phyloP scores from a whole-genome alignment of 306 rosid species.

The Prunus mume region DNA sequence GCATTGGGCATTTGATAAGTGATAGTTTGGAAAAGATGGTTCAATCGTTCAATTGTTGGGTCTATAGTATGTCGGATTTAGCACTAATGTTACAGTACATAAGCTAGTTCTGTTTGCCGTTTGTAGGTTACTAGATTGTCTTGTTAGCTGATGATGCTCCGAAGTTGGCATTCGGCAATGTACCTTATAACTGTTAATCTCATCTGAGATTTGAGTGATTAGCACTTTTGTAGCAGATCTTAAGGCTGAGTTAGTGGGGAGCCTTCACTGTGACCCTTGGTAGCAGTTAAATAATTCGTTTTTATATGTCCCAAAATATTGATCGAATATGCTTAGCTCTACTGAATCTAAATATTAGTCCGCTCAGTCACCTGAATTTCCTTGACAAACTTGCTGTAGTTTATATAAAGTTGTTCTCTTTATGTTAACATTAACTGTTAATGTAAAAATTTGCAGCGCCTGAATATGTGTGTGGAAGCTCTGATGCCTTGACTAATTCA shows the following conservation, averaged over 20 bases:
- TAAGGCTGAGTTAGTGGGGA: background rate
- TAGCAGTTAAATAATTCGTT: background rate
- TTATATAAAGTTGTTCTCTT: background rate
- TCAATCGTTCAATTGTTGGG: constrained; percentile 13
- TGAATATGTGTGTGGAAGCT: constrained; percentile 16
- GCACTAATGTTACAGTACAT: constrained; percentile 3
- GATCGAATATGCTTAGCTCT: background rate
- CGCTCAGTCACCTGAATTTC: background rate
- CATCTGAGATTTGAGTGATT: constrained; percentile 13
- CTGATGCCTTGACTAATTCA: constrained; percentile 17
- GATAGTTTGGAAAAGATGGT: constrained; percentile 24
- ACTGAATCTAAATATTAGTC: background rate
- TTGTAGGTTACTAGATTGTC: background rate
- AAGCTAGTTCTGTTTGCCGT: background rate
- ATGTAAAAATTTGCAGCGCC: background rate
- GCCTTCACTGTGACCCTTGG: background rate
- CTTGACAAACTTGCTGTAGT: background rate
- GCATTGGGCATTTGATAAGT: constrained; percentile 25
- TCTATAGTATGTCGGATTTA: constrained; percentile 19
- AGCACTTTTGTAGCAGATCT: constrained; percentile 8
- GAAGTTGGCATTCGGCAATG: constrained; percentile 14
- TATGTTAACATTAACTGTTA: background rate
- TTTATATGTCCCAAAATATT: background rate
- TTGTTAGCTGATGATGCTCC: background rate
- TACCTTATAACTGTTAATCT: constrained; percentile 16